Evolutionary conservation across 2,329 filamentous ascomycete genomes (phyloP).

Genomic region (Apiospora arundinis): DNA sequence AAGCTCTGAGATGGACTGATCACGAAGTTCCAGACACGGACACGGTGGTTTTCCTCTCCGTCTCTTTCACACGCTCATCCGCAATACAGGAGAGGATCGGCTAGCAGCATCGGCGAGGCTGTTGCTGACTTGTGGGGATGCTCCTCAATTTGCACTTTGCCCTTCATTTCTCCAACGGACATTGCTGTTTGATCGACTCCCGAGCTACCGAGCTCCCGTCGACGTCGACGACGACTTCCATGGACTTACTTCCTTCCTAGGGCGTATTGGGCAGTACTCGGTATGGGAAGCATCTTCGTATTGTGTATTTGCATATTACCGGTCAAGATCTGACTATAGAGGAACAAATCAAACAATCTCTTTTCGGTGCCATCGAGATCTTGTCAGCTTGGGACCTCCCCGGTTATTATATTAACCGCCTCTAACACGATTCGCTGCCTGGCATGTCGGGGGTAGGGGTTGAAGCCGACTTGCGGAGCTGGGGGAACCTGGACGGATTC

Average conservation of each 20-base stretch:
- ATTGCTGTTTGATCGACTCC: neutral
- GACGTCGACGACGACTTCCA: neutral
- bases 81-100: neutral
- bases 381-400: slow-evolving; percentile 8
- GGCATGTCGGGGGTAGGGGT: slow-evolving; percentile 3
- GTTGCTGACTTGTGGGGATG: neutral
- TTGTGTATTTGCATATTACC: neutral
- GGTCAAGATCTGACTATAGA: slow-evolving; percentile 4
- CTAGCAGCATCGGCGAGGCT: neutral
- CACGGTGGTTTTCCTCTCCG: neutral
- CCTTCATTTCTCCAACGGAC: neutral
- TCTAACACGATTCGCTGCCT: slow-evolving; percentile 14
- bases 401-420: slow-evolving; percentile 18
- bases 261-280: neutral
- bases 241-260: neutral
- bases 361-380: slow-evolving; percentile 1
- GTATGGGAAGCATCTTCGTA: neutral
- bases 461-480: neutral
- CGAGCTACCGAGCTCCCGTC: too few relatives aligned
- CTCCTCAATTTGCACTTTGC: neutral
- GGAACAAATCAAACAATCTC: neutral
- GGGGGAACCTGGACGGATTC: slow-evolving; percentile 4
- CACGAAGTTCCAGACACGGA: slow-evolving; percentile 8
- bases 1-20: neutral
- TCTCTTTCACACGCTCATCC: neutral